Evolutionary conservation across 371 early-diverging fungal genomes (phyloP).

Genomic region (Rhizomucor miehei): DNA sequence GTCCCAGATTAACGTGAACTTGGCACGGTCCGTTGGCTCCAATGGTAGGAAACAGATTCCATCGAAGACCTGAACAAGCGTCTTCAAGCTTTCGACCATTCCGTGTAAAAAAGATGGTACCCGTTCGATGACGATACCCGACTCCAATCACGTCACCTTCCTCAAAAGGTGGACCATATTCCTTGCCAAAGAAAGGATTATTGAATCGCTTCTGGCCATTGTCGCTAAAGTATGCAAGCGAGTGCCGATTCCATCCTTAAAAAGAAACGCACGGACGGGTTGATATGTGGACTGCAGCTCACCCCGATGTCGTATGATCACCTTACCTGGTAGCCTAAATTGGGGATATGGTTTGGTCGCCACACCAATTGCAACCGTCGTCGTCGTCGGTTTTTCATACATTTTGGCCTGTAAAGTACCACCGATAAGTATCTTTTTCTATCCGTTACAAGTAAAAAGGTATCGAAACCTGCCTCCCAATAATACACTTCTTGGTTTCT

Average conservation of each 20-base stretch:
- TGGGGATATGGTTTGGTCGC: conserved; percentile 69
- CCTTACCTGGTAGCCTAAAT: conserved; percentile 66
- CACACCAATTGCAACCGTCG: conserved; percentile 63
- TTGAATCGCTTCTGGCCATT: conserved; percentile 64
- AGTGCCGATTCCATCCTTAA: conserved; percentile 73
- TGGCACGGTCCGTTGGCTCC: conserved; percentile 67
- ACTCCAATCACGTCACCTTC: conserved; percentile 79
- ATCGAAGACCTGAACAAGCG: conserved; percentile 51
- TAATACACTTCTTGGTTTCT: conserved; percentile 76
- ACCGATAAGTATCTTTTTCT: too few species aligned
- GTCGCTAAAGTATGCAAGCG: conserved; percentile 69
- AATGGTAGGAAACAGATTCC: conserved; percentile 62
- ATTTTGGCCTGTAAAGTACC: conserved; percentile 57
- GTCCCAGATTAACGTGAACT: conserved; percentile 63
- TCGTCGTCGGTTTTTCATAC: conserved; percentile 61
- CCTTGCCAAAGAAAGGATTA: conserved; percentile 60
- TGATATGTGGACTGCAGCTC: neutral
- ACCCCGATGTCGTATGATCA: neutral
- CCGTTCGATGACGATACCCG: conserved; percentile 74
- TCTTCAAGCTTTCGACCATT: conserved; percentile 67
- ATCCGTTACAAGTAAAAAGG: neutral
- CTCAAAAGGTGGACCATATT: conserved; percentile 58
- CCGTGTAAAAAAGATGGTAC: conserved; percentile 75
- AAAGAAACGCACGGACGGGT: neutral
- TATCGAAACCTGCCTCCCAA: conserved; percentile 42